These are phyloP conservation scores for Ophiostoma ulmi DNA, from an alignment of 2,329 filamentous ascomycete species.

Conservation along the genomic window DNA sequence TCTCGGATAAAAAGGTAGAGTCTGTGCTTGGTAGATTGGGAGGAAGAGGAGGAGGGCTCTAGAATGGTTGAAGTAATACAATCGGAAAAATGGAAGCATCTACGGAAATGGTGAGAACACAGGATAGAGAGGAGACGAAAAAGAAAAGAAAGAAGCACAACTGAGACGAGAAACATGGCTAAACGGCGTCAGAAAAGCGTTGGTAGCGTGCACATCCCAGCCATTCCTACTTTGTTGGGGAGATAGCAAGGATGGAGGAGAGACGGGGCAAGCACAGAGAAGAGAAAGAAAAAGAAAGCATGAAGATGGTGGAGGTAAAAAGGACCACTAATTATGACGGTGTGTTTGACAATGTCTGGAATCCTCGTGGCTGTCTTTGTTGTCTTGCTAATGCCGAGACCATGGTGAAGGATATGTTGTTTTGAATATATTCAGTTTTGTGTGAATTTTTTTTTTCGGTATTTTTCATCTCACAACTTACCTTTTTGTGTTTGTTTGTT, in stretches of 20 bases:
- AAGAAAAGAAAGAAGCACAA: background rate
- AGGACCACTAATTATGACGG: background rate
- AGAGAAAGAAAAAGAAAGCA: background rate
- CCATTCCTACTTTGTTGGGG: conserved; percentile 2
- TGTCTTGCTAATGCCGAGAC: background rate
- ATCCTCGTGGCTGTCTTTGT: background rate
- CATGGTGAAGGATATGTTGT: background rate
- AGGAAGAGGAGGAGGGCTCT: background rate
- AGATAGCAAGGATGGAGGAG: background rate
- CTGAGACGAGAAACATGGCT: background rate
- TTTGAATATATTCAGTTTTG: background rate
- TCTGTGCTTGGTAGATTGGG: background rate
- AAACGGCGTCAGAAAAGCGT: background rate
- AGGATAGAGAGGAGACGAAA: background rate
- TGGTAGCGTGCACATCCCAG: conserved; percentile 6
- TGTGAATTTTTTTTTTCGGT: background rate
- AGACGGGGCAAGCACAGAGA: background rate
- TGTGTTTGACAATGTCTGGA: background rate
- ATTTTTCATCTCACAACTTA: background rate
- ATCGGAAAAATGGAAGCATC: background rate
- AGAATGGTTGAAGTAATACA: background rate
- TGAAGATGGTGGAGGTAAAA: background rate
- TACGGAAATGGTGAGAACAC: background rate
- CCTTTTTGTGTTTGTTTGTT: background rate
- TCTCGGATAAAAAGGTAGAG: background rate